A percentile compares a stretch with the other conserved stretches of the same genome.
Evolutionary conservation across 192 early-diverging fungal species (phyloP).

Genomic region (Funneliformis geosporum): DNA sequence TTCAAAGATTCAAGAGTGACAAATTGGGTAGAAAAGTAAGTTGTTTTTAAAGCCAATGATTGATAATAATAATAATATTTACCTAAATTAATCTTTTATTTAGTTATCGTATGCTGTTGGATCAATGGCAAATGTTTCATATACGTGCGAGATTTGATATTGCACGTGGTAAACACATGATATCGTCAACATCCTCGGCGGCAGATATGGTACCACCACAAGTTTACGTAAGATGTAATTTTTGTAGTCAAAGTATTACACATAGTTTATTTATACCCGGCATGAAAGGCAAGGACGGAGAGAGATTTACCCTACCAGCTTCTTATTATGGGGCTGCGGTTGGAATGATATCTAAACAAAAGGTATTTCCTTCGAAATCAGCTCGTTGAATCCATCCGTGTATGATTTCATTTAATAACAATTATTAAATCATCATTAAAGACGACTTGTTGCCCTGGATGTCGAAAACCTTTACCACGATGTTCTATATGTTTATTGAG

Average conservation of each 20-base stretch:
- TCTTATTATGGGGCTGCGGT: conserved; percentile 20
- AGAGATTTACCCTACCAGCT: conserved; percentile 25
- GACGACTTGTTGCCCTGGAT: conserved; percentile 63
- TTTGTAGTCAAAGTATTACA: conserved; percentile 71
- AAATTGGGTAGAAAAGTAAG: conserved; percentile 74
- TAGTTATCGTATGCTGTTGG: conserved; percentile 82
- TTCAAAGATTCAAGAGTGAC: conserved; percentile 62
- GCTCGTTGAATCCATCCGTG: neutral
- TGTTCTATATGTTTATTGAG: conserved; percentile 66
- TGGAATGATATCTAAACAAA: conserved; percentile 37
- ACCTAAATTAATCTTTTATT: neutral
- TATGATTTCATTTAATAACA: neutral
- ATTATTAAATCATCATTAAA: conserved; percentile 30
- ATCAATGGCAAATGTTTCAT: conserved; percentile 86
- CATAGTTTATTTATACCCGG: conserved; percentile 47
- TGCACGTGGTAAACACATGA: conserved; percentile 64
- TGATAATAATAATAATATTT: neutral
- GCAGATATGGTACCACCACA: conserved; percentile 68
- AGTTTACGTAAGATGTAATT: conserved; percentile 85
- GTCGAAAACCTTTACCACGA: conserved; percentile 62
- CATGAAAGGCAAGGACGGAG: conserved; percentile 25
- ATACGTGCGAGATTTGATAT: conserved; percentile 93
- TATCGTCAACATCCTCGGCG: conserved; percentile 48
- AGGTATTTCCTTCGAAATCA: conserved; percentile 33
- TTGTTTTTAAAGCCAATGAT: neutral